A percentile compares a stretch with the other conserved stretches of the same genome.
Evolutionary conservation across 345 rosid species (phyloP).

Genomic region (Bruguiera sexangula): DNA sequence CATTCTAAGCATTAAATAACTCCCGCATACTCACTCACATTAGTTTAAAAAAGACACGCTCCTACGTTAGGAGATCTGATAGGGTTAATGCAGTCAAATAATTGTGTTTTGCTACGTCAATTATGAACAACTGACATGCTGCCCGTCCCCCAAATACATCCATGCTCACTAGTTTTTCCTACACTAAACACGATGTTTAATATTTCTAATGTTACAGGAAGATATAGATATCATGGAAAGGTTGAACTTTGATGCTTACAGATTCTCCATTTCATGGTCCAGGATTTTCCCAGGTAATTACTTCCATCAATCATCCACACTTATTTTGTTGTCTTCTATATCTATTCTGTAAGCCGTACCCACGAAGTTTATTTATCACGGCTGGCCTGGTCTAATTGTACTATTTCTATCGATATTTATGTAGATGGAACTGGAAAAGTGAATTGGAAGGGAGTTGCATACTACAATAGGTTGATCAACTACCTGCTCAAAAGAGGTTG

Average conservation of each 20-base stretch:
- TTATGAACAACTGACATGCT: too few species aligned
- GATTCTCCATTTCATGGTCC: conserved; percentile 98
- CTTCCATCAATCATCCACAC: background rate
- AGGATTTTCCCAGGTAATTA: conserved; percentile 90
- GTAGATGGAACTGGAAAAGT: conserved; percentile 82
- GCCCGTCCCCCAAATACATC: too few species aligned
- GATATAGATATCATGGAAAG: conserved; percentile 75
- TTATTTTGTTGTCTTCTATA: background rate
- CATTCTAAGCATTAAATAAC: too few species aligned
- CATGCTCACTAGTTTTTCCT: too few species aligned
- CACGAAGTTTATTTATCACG: background rate
- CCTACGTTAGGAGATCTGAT: too few species aligned
- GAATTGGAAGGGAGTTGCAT: conserved; percentile 90
- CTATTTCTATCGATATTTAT: conserved; percentile 5
- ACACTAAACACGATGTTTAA: background rate
- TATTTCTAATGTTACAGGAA: conserved; percentile 41
- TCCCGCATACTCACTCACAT: too few species aligned
- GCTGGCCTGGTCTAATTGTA: background rate
- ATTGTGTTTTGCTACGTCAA: too few species aligned
- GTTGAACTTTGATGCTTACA: conserved; percentile 85
- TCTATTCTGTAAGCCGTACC: too few species aligned
- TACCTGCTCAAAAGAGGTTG: conserved; percentile 61
- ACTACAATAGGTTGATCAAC: conserved; percentile 82
- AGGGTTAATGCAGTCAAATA: too few species aligned
- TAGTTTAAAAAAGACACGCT: too few species aligned